Evolutionary conservation across 169 alveolate genomes (phyloP).

Genomic region (Sarcocystis neurona): DNA sequence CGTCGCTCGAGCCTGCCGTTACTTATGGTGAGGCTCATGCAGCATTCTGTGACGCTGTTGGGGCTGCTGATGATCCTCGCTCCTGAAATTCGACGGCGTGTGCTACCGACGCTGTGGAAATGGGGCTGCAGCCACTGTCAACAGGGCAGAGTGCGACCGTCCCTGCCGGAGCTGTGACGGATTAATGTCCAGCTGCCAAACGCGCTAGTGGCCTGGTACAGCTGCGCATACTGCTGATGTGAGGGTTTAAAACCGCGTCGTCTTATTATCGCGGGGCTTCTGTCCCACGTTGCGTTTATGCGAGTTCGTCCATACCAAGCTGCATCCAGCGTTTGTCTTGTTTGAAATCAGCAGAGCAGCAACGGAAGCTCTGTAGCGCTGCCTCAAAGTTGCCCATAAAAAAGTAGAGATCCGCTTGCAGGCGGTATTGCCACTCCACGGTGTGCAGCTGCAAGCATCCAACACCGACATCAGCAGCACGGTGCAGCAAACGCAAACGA

Average conservation of each 20-base stretch:
- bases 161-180: too few species aligned
- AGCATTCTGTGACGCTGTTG: too few species aligned
- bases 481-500: background rate
- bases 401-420: conserved; percentile 42
- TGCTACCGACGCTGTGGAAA: too few species aligned
- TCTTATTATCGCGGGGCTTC: too few species aligned
- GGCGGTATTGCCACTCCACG: conserved; percentile 55
- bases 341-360: conserved; percentile 60
- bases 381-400: conserved; percentile 33
- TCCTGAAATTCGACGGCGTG: too few species aligned
- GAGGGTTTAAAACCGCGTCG: background rate
- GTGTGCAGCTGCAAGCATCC: conserved; percentile 47
- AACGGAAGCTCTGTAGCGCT: conserved; percentile 40
- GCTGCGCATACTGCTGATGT: background rate
- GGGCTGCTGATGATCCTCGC: too few species aligned
- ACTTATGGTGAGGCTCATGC: too few species aligned
- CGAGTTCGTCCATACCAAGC: conserved; percentile 7
- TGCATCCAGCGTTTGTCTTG: conserved; percentile 60
- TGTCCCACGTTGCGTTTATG: too few species aligned
- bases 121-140: too few species aligned
- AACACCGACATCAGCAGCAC: background rate
- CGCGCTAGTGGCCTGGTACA: background rate
- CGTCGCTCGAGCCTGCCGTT: too few species aligned
- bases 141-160: too few species aligned
- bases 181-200: too few species aligned